A percentile compares a stretch with the other conserved stretches of the same genome.
Evolutionary conservation across 768 basidiomycete species (phyloP).

Genomic region (Leccinum truebloodii): DNA sequence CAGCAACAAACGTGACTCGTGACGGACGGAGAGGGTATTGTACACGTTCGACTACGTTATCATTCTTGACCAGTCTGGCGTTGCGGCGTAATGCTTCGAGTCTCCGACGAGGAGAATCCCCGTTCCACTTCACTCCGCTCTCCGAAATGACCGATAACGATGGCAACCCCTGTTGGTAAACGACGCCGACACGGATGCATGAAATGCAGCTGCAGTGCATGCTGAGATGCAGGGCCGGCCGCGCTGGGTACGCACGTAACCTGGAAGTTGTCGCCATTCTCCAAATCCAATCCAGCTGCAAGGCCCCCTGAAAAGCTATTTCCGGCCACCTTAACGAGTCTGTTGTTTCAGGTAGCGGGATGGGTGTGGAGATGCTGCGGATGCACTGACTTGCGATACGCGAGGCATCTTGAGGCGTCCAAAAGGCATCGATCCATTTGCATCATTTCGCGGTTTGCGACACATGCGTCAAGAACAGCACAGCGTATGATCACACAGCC

Average conservation of each 20-base stretch:
- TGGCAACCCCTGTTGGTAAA: slow-evolving; percentile 75
- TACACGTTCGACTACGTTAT: slow-evolving; percentile 33
- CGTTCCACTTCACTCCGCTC: slow-evolving; percentile 60
- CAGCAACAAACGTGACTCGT: slow-evolving; percentile 41
- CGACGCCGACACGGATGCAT: slow-evolving; percentile 80
- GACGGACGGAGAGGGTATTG: slow-evolving; percentile 17
- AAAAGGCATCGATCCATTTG: slow-evolving; percentile 76
- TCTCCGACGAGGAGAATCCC: slow-evolving; percentile 60
- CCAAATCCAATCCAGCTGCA: slow-evolving; percentile 64
- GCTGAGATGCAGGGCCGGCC: slow-evolving; percentile 16
- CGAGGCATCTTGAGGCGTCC: slow-evolving; percentile 46
- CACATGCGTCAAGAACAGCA: slow-evolving; percentile 70
- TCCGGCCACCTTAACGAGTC: slow-evolving; percentile 71
- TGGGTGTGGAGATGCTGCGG: slow-evolving; percentile 1
- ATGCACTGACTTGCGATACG: slow-evolving; percentile 59
- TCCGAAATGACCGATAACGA: slow-evolving; percentile 35
- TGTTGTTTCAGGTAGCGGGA: slow-evolving; percentile 5
- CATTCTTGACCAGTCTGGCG: slow-evolving; percentile 37
- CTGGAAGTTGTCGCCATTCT: slow-evolving; percentile 59
- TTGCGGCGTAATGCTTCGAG: slow-evolving; percentile 49
- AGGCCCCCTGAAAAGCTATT: slow-evolving; percentile 88
- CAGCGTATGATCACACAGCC: slow-evolving; percentile 76
- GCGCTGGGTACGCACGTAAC: slow-evolving; percentile 45
- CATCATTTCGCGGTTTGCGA: slow-evolving; percentile 45
- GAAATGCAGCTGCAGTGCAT: slow-evolving; percentile 54